Evolutionary conservation across 345 rosid species (phyloP), one percentile per base, ranked within the genome.

Genomic region (Murraya koenigii): DNA sequence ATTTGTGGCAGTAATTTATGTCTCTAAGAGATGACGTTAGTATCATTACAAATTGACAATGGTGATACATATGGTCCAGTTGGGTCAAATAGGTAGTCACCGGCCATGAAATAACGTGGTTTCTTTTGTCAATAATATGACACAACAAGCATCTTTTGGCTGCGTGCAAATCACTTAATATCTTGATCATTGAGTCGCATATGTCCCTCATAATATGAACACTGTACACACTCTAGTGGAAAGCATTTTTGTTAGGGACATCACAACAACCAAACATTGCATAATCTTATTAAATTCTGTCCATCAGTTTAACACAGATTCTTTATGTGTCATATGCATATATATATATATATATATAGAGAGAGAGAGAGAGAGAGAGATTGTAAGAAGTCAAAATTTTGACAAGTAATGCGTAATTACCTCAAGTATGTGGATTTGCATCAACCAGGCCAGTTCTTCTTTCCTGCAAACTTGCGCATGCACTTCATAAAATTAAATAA

Each of bases 31-130:
- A 60, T 4, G 56, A 73, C 23, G 60, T 25, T 26, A 26, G 35
- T 54, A n/a, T 32, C 15, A 71, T 71, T 28, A 11, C 25, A 73
- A 59, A 73, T 38, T 59, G 55, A 73, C 55, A 33, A 4, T 3
- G 35, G 68, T 11, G 15, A 35, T 15, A 36, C 44, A 65, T 32
- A 25, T 55, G 75, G 71, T 69, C 82, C 79, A 75, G 25, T 22
- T 49, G 65, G 77, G 78, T 61, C 78, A 81, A 77, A 72, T 59
- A 20, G 44, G 49, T 5, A 35, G 74, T 66, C 80, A 77, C 78
- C 70, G 65, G 44, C 69, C 80, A 72, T 66, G 69, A 71, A 75
- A 69, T 75, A n/a, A 38, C 64, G n/a, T 47, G 54, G 59, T 67
- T 73, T 64, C 14, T 73, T 72, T 77, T 71, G 75, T 77, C 59